Evolutionary conservation across 2,329 filamentous ascomycete genomes (phyloP), one percentile per base, ranked within the genome.

Genomic region (Stagonosporopsis cucurbitacearum): DNA sequence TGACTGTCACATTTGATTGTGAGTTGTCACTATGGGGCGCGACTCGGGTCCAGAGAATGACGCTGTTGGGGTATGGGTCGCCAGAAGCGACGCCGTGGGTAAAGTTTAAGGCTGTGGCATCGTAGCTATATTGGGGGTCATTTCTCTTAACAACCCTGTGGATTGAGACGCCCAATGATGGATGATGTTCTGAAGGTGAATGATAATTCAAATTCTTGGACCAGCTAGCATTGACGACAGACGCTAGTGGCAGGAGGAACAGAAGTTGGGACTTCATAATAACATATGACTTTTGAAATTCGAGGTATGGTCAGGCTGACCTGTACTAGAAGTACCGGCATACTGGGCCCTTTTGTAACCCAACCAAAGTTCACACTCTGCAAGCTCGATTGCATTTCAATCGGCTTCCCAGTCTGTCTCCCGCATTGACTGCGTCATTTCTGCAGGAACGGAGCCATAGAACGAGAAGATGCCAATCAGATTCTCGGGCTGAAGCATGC

Each of bases 141-240:
- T 70, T 82, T 33, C 86, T 81, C 70, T 83, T 84, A 40, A 83
- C 80, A 44, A 89, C 82, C 60, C 83, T 85, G 44, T 81, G 81
- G 13, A 89, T 80, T n/a, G 86, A 82, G 41, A 91, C 83, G 5
- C 87, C 88, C 11, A 91, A 78, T 33, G 79, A 78, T 4, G 83
- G 80, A 61, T 90, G 88, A 39, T 87, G 82, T 36, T 83, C 79
- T 1, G 88, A 90, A 6, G 88, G 87, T 64, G 84, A 88, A 45
- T 81, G 79, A 70, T 89, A 91, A 75, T 90, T 90, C 57, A 90
- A 70, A 68, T 90, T 90, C 57, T 67, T 68, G 2, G 68, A 67
- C 67, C 67, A 72, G 59, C 66, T 70, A 11, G 67, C 69, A 42
- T 54, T 63, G 32, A 59, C 59, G 12, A 61, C 33, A 12, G 63